Evolutionary conservation across 148 eudicot species (phyloP), one percentile per base, ranked within the genome.

Genomic region (Silene latifolia): DNA sequence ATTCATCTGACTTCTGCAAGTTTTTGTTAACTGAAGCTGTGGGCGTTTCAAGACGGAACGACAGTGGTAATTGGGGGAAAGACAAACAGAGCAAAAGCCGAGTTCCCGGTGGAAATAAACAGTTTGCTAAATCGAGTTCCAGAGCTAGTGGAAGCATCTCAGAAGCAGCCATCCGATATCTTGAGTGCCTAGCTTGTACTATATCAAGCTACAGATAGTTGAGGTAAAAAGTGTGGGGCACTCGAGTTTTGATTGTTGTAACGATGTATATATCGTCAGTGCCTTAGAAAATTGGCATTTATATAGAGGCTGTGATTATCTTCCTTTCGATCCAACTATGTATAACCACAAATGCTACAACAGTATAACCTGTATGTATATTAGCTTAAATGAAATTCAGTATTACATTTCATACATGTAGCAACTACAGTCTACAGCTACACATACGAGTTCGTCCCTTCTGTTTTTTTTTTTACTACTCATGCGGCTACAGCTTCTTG

Each of bases 31-130:
- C 20, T 47, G 24, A 82, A 95, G 99, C 80, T 96, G 67, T 96
- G 98, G 98, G 99, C 94, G 21, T 82, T 96, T 63, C 99, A 96
- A 90, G 95, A 96, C 74, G 98, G 99, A 87, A 92, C 94, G 51
- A 74, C 88, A 25, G 90, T 89, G 82, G 87, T 92, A 23, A 69
- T 96, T 39, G 98, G 99, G 58, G 99, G 99, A 68, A 95, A 92
- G 85, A 89, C 97, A n/a, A 95, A 95, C 82, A 86, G 97, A 64
- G 97, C 96, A 72, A 92, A 92, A 85, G 85, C 69, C 60, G 97
- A 87, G 80, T 90, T 92, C 76, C 87, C 98, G 1, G 90, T 86
- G 4, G 88, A 90, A 78, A 76, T 96, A 77, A 88, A 96, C 78
- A 54, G 73, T 73, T 80, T 90, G 79, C 89, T 96, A 23, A 89